These are phyloP conservation scores for Abelmoschus esculentus DNA, from an alignment of 345 rosid genomes.

Conservation along the genomic window DNA sequence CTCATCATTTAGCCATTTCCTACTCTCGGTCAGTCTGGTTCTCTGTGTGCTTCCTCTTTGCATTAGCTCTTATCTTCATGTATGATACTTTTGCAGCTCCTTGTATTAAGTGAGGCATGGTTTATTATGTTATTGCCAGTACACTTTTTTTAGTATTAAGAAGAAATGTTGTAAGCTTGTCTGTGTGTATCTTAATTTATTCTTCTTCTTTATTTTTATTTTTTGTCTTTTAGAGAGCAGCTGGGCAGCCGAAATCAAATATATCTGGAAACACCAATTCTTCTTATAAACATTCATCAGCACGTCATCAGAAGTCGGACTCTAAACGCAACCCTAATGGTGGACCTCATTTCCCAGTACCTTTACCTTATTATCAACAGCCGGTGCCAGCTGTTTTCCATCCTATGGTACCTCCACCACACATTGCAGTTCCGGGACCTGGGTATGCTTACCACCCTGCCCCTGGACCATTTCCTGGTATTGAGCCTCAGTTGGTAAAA, in stretches of 20 bases:
- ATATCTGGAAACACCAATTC: slow-evolving; percentile 47
- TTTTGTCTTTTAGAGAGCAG: slow-evolving; percentile 34
- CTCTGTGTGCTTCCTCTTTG: neutral
- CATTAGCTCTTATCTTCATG: neutral
- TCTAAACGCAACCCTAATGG: slow-evolving; percentile 48
- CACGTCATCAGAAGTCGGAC: slow-evolving; percentile 57
- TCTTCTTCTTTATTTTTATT: neutral
- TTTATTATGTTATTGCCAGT: neutral
- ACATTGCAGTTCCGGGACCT: slow-evolving; percentile 54
- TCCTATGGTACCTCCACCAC: slow-evolving; percentile 58
- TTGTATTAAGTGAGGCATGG: neutral
- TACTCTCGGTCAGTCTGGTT: neutral
- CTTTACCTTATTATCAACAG: slow-evolving; percentile 51
- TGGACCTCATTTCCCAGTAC: slow-evolving; percentile 51
- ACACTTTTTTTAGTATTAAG: neutral
- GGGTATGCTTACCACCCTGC: slow-evolving; percentile 54
- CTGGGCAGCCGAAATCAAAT: slow-evolving; percentile 50
- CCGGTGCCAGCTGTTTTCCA: slow-evolving; percentile 42
- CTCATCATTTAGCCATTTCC: neutral
- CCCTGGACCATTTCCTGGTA: slow-evolving; percentile 53
- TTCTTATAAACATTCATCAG: slow-evolving; percentile 41
- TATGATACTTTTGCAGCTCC: neutral
- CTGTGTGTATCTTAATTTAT: neutral
- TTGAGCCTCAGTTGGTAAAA: slow-evolving; percentile 51
- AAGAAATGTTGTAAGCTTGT: neutral